A percentile compares a stretch with the other conserved stretches of the same genome.
Evolutionary conservation across 768 basidiomycete genomes (phyloP).

Genomic region (Gautieria morchelliformis): DNA sequence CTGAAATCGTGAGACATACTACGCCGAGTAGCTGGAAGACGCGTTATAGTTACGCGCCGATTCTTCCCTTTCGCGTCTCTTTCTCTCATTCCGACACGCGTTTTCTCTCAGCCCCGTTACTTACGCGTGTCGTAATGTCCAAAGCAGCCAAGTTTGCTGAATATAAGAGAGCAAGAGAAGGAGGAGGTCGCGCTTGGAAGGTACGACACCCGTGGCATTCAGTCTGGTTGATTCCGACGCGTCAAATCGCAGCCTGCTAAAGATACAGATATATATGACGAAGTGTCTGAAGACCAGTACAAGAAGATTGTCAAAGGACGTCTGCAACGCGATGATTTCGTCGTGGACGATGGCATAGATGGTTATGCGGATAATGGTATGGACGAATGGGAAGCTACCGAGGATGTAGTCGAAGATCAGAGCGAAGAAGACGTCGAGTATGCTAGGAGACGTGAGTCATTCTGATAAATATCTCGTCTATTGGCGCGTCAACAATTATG

Average conservation of each 20-base stretch:
- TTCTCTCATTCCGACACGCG: background rate
- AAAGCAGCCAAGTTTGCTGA: conserved; percentile 45
- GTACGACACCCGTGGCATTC: conserved; percentile 24
- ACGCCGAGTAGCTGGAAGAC: background rate
- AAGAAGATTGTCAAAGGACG: conserved; percentile 73
- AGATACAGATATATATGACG: conserved; percentile 73
- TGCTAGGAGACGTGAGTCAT: background rate
- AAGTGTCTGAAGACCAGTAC: conserved; percentile 86
- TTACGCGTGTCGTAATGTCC: conserved; percentile 5
- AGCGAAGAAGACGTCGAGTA: conserved; percentile 34
- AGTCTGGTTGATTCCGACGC: conserved; percentile 1
- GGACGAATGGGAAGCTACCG: conserved; percentile 73
- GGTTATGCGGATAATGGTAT: conserved; percentile 96
- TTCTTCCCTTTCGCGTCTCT: background rate
- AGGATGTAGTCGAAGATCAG: conserved; percentile 30
- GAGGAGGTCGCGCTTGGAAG: conserved; percentile 49
- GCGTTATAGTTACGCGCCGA: background rate
- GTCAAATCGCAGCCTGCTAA: conserved; percentile 32
- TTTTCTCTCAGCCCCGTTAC: background rate
- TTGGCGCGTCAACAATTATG: background rate
- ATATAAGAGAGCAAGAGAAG: conserved; percentile 50
- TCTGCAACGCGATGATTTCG: conserved; percentile 84
- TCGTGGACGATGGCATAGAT: conserved; percentile 83
- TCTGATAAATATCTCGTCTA: background rate
- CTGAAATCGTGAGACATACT: background rate